phyloP scores from a whole-genome alignment of 192 early-diverging fungal genomes.

The Backusella psychrophila region DNA sequence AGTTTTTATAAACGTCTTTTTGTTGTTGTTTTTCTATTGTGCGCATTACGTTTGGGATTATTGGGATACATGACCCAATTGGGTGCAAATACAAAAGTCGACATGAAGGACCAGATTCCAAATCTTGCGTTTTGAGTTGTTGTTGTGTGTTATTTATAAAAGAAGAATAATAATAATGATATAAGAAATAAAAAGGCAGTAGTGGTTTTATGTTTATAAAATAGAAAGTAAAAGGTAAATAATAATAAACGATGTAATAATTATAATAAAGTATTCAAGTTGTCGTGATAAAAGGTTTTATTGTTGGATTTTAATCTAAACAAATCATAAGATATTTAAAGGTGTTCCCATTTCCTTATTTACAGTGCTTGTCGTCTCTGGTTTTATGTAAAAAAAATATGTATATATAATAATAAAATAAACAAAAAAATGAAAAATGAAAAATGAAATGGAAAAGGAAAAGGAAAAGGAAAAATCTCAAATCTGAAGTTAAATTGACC shows the following conservation, averaged over 20 bases:
- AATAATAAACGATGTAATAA: neutral
- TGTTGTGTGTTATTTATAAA: neutral
- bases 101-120: conserved; percentile 7
- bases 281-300: neutral
- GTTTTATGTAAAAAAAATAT: neutral
- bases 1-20: neutral
- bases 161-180: no score
- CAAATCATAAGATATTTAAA: conserved; percentile 7
- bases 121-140: neutral
- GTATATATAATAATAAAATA: neutral
- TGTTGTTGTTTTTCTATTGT: neutral
- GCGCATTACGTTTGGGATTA: conserved; percentile 8
- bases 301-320: conserved; percentile 7
- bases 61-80: conserved; percentile 10
- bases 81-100: conserved; percentile 16
- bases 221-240: neutral
- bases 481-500: neutral
- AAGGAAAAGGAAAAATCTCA: neutral
- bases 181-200: no score
- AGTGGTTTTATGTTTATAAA: neutral
- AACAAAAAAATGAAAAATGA: neutral
- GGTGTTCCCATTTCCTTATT: conserved; percentile 8
- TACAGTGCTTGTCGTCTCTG: no score
- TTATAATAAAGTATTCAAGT: neutral
- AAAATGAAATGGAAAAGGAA: neutral